phyloP scores from a whole-genome alignment of 148 eudicot species.

The Dianthus caryophyllus region DNA sequence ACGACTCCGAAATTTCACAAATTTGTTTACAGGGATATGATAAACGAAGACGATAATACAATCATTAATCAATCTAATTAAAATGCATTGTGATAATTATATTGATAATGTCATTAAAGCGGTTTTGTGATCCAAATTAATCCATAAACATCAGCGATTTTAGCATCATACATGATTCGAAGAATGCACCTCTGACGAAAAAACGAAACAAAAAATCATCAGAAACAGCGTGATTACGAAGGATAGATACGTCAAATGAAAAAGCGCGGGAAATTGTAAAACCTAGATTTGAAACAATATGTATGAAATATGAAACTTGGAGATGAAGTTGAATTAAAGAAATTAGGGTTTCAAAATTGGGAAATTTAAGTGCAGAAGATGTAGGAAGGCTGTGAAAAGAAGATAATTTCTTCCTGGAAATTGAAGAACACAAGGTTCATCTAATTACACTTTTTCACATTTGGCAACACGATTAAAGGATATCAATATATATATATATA shows the following conservation, averaged over 20 bases:
- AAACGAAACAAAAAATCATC: not conserved
- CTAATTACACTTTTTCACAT: too few species aligned
- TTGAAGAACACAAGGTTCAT: too few species aligned
- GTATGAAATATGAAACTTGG: not conserved
- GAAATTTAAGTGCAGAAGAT: not conserved
- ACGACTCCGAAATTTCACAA: not conserved
- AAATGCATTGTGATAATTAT: not conserved
- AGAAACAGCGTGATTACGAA: not conserved
- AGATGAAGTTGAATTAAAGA: too few species aligned
- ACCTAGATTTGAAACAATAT: constrained; percentile 7
- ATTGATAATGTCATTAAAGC: not conserved
- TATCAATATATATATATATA: too few species aligned
- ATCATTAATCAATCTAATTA: not conserved
- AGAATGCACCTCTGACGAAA: not conserved
- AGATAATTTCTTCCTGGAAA: not conserved
- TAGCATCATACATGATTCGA: not conserved
- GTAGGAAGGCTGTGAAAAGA: not conserved
- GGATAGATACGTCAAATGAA: not conserved
- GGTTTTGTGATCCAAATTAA: not conserved
- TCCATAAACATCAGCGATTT: too few species aligned
- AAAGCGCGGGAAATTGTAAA: not conserved
- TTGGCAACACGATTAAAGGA: too few species aligned
- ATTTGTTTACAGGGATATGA: not conserved
- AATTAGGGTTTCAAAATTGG: constrained; percentile 13
- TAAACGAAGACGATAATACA: not conserved